Percentiles rank a stretch among this genome's conserved stretches.
phyloP scores from a whole-genome alignment of 371 early-diverging fungal species.

The Zychaea mexicana region DNA sequence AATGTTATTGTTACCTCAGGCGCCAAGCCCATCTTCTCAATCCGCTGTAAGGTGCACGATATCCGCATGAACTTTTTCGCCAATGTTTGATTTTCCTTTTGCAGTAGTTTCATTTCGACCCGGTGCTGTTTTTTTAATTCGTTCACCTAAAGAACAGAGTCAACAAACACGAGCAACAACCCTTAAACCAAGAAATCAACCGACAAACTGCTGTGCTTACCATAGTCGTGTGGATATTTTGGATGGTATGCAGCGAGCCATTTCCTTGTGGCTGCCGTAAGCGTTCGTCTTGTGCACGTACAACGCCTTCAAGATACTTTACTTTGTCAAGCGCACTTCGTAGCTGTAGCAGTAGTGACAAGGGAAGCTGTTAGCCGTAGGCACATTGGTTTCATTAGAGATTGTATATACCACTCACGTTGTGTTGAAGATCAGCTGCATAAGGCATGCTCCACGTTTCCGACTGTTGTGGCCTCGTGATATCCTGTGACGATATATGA shows the following conservation, averaged over 20 bases:
- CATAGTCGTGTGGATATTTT: background rate
- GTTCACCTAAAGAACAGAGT: slow-evolving; percentile 18
- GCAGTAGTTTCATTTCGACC: slow-evolving; percentile 24
- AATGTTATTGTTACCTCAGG: background rate
- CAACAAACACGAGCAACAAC: background rate
- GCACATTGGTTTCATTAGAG: background rate
- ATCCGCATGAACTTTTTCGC: slow-evolving; percentile 24
- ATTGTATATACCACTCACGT: background rate
- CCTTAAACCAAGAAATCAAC: too few species aligned
- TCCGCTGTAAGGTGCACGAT: slow-evolving; percentile 19
- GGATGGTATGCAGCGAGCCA: background rate
- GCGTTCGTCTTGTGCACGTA: background rate
- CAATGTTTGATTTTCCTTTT: slow-evolving; percentile 26
- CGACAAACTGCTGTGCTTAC: too few species aligned
- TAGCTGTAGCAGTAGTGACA: background rate
- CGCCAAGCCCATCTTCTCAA: slow-evolving; percentile 28
- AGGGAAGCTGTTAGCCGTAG: background rate
- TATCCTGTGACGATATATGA: background rate
- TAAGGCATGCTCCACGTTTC: slow-evolving; percentile 9
- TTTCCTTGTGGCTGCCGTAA: background rate
- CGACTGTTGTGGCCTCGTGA: slow-evolving; percentile 6
- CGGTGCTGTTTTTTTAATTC: slow-evolving; percentile 23
- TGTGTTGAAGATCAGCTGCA: slow-evolving; percentile 9
- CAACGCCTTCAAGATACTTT: background rate
- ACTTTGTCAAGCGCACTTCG: background rate